Conservation (phyloP, 2,329 filamentous ascomycete genomes). For the Colletotrichum cereale region DNA sequence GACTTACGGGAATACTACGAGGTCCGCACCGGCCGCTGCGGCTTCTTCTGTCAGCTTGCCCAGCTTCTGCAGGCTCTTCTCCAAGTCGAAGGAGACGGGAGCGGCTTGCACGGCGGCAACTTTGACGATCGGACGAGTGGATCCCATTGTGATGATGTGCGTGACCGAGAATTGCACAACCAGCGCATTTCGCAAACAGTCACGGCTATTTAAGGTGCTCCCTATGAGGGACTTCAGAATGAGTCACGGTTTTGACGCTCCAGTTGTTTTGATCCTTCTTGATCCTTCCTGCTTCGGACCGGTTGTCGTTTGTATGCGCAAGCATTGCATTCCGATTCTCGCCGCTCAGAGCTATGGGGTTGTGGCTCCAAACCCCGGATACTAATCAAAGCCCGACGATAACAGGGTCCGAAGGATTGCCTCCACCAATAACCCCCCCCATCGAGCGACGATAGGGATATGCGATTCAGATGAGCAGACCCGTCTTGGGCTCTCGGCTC, state of each 20-base stretch:
- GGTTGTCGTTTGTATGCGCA: neutral
- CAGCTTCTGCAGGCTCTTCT: conserved; percentile 52
- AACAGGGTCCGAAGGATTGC: neutral
- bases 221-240: neutral
- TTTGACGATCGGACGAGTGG: conserved; percentile 46
- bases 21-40: conserved; percentile 51
- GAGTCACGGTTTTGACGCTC: conserved; percentile 12
- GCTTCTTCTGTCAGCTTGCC: conserved; percentile 51
- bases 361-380: conserved; percentile 41
- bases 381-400: conserved; percentile 40
- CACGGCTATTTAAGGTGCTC: conserved; percentile 17
- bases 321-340: neutral
- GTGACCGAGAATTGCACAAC: neutral
- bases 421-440: neutral
- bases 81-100: conserved; percentile 54
- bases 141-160: conserved; percentile 19
- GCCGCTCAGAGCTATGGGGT: conserved; percentile 8
- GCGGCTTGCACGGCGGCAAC: conserved; percentile 57
- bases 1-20: conserved; percentile 56
- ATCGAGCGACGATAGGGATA: neutral
- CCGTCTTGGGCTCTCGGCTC: neutral
- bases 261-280: no score
- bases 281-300: conserved; percentile 9
- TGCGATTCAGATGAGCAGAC: neutral
- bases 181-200: neutral